A percentile compares a stretch with the other conserved stretches of the same genome.
These are phyloP conservation scores for Suillus discolor DNA, from an alignment of 768 basidiomycete genomes.

Conservation along the genomic window DNA sequence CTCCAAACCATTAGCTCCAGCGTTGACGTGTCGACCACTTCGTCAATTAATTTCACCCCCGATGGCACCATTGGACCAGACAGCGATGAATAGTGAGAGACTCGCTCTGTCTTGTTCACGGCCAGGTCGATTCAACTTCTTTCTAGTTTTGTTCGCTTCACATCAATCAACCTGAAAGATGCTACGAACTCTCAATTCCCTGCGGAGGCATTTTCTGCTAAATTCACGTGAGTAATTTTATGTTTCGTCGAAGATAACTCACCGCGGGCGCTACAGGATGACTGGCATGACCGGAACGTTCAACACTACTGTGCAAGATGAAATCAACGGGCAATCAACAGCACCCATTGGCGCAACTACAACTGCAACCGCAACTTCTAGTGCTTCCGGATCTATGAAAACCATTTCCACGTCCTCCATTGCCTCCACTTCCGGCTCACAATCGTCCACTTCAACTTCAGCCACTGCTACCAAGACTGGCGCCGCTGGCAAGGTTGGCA, in stretches of 20 bases:
- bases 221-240: constrained; percentile 60
- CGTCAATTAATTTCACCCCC: constrained; percentile 53
- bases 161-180: constrained; percentile 60
- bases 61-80: constrained; percentile 56
- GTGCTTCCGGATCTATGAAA: constrained; percentile 19
- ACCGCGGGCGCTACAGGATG: constrained; percentile 45
- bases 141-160: constrained; percentile 75
- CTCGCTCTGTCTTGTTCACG: neutral
- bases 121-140: neutral
- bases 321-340: constrained; percentile 64
- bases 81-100: constrained; percentile 54
- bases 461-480: constrained; percentile 12
- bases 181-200: constrained; percentile 52
- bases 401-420: neutral
- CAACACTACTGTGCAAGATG: constrained; percentile 50
- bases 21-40: constrained; percentile 53
- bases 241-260: neutral
- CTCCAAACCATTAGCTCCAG: constrained; percentile 53
- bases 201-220: constrained; percentile 75
- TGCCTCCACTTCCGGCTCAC: neutral
- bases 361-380: constrained; percentile 29
- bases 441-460: constrained; percentile 7
- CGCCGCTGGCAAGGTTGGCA: constrained; percentile 24
- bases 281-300: constrained; percentile 74
- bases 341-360: constrained; percentile 53